These are phyloP conservation scores for Backusella liffmaniae DNA, from an alignment of 192 early-diverging fungal genomes.

Conservation along the genomic window DNA sequence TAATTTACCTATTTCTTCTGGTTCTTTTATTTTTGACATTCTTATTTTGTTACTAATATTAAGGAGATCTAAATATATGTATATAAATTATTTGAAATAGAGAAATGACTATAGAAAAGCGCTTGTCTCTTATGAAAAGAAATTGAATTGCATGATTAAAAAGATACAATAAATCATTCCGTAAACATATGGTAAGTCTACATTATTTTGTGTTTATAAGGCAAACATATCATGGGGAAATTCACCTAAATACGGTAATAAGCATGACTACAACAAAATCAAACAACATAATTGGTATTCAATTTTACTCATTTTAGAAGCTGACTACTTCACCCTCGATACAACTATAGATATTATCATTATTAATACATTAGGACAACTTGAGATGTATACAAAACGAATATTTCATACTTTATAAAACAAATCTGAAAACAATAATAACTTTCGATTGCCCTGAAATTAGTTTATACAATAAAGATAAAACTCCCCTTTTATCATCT, in stretches of 20 bases:
- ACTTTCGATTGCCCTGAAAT: neutral
- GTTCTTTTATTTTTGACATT: neutral
- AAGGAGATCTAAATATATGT: neutral
- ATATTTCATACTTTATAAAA: neutral
- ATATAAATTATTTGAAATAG: neutral
- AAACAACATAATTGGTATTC: conserved; percentile 5
- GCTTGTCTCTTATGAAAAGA: neutral
- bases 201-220: neutral
- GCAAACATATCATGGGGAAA: neutral
- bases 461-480: neutral
- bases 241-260: neutral
- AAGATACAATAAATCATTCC: neutral
- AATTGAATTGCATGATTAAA: neutral
- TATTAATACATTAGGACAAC: neutral
- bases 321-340: neutral
- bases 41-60: neutral
- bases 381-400: neutral
- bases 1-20: neutral
- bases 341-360: neutral
- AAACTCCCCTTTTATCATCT: neutral
- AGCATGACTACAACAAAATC: neutral
- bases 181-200: neutral
- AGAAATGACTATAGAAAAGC: too few relatives aligned
- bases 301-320: neutral
- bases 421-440: neutral